Percentiles rank a stretch among this genome's conserved stretches.
Conservation (phyloP, 192 early-diverging fungal species). For the Coemansia sp. region DNA sequence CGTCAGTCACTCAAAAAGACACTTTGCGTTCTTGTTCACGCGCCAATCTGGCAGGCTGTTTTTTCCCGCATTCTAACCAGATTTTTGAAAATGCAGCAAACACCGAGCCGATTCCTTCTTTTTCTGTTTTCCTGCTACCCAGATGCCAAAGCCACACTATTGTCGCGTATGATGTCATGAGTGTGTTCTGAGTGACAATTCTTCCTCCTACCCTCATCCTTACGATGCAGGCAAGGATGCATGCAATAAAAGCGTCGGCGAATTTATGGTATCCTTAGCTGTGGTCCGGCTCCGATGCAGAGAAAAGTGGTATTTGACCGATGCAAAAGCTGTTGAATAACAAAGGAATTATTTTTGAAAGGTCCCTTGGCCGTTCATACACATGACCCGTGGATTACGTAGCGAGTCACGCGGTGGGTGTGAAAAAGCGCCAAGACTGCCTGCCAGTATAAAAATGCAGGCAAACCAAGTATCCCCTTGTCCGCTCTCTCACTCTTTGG, state of each 20-base stretch:
- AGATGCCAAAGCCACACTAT: slow-evolving; percentile 1
- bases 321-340: not conserved
- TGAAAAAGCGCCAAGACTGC: not conserved
- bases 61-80: not conserved
- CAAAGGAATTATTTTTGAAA: too few relatives aligned
- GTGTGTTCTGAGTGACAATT: not conserved
- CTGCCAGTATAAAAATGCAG: not conserved
- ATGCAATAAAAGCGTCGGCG: not conserved
- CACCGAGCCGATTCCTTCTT: not conserved
- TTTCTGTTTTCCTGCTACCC: not conserved
- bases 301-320: not conserved
- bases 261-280: not conserved
- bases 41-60: not conserved
- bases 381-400: not conserved
- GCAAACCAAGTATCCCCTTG: not conserved
- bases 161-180: not conserved
- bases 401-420: not conserved
- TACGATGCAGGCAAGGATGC: not conserved
- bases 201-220: not conserved
- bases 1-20: not conserved
- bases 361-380: not conserved
- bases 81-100: not conserved
- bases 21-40: not conserved
- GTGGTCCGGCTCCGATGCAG: not conserved
- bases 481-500: not conserved